Base-by-base conservation (phyloP, 805 yeast species). In the Saccharomycopsis javanensis region DNA sequence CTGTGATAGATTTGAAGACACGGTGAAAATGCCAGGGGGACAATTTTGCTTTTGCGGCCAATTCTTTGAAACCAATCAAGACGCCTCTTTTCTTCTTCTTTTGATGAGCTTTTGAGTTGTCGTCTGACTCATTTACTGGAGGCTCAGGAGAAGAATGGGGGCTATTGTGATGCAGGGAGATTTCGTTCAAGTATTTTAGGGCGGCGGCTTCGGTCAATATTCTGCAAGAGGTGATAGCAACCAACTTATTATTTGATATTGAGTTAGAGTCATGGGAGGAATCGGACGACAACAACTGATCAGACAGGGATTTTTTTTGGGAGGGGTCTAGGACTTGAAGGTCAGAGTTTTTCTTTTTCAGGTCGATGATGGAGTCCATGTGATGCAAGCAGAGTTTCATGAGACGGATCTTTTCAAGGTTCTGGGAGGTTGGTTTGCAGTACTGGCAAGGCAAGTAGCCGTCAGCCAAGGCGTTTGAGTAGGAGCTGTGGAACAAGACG, bases 21-120 rank as follows among this genome's bases (percentile, higher is more conserved):
- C 96, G 75, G 73, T 89, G 96, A 70, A 89, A 89, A 70, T 89
- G 96, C 96, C 96, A 89, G 27, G 96, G 94, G 10, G 88, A 80
- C 59, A 89, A 76, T 63, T 85, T 85, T 8, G 90, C 83, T 66
- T 88, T 86, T 20, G 88, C 83, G 7, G 96, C 96, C 66, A 89
- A 76, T 68, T 89, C 96, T 68, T 88, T 86, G 73, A 89, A 89
- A 0, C 91, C 92, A 51, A 85, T 71, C 10, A 85, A 88, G 46
- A 89, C 90, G 18, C 92, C 92, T 69, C 88, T 75, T 74, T 86
- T 79, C 67, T 79, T 77, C 67, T 77, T 76, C 68, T 75, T 75
- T 54, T 60, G 62, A 6, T 34, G 38, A 7, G 3, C 11, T 42
- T n/a, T n/a, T n/a, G n/a, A n/a, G n/a, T 23, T 61, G 60, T 5